phyloP scores from a whole-genome alignment of 225 moss, liverwort and hornwort genomes.

The Climacium dendroides region DNA sequence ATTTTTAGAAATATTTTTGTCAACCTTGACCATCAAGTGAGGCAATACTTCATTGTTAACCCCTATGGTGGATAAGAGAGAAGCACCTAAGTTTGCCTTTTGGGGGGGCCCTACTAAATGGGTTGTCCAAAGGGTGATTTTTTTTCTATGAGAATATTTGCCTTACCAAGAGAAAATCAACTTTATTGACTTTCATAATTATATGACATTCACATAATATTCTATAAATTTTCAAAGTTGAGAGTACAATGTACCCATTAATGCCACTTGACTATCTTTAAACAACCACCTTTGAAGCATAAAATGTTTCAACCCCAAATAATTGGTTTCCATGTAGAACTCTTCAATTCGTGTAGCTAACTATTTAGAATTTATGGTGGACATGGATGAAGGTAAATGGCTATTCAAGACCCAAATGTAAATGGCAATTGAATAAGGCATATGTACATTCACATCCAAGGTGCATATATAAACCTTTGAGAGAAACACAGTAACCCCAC shows the following conservation, averaged over 20 bases:
- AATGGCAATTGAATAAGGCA: rapidly evolving
- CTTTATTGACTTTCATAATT: neutral
- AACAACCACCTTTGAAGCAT: neutral
- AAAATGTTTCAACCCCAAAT: neutral
- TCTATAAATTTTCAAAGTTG: neutral
- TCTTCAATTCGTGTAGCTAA: neutral
- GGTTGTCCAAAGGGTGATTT: neutral
- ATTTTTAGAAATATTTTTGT: too few relatives aligned
- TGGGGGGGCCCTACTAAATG: too few relatives aligned
- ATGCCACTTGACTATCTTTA: neutral
- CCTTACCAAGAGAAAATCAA: neutral
- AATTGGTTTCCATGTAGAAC: neutral
- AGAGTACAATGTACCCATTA: neutral
- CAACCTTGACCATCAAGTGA: rapidly evolving
- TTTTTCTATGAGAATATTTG: too few relatives aligned
- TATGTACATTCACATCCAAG: neutral
- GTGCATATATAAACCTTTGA: neutral
- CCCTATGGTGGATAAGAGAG: neutral
- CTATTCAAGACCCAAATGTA: neutral
- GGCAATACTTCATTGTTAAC: too few relatives aligned
- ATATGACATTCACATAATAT: neutral
- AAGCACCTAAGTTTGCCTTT: neutral
- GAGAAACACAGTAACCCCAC: neutral
- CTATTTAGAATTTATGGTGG: neutral
- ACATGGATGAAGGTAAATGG: neutral